These are phyloP conservation scores for Candida patagonica DNA, from an alignment of 805 yeast species.

Conservation along the genomic window DNA sequence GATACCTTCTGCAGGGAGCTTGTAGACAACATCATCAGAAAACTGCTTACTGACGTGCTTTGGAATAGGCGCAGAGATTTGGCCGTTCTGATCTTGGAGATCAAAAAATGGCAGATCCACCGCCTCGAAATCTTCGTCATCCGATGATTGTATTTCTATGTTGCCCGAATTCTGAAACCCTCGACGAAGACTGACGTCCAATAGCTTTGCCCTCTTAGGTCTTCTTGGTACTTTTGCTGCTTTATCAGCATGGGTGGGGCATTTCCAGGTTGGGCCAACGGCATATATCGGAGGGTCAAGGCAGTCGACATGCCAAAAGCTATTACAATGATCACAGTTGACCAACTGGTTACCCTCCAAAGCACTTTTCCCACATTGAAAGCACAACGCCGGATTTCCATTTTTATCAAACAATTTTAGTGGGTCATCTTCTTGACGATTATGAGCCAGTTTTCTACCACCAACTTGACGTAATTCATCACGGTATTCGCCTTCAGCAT, in stretches of 20 bases:
- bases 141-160: conserved; percentile 41
- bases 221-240: conserved; percentile 20
- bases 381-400: conserved; percentile 65
- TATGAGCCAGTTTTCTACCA: conserved; percentile 3
- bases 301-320: conserved; percentile 87
- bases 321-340: conserved; percentile 74
- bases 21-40: conserved; percentile 41
- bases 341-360: conserved; percentile 47
- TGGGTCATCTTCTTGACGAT: conserved; percentile 14
- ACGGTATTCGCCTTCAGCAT: conserved; percentile 57
- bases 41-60: conserved; percentile 16
- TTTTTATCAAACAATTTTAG: conserved; percentile 47
- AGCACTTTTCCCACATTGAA: conserved; percentile 66
- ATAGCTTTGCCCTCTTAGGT: conserved; percentile 41
- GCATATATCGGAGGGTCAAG: conserved; percentile 69
- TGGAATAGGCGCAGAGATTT: conserved; percentile 29
- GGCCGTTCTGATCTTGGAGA: conserved; percentile 26
- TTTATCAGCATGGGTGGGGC: conserved; percentile 71
- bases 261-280: conserved; percentile 76
- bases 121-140: conserved; percentile 30
- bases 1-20: conserved; percentile 60
- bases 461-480: background rate
- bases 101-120: conserved; percentile 22
- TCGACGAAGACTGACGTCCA: conserved; percentile 47
- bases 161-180: conserved; percentile 48